These are phyloP conservation scores for Emmonsiellopsis sp. DNA, from an alignment of 2,329 filamentous ascomycete species.

Conservation along the genomic window DNA sequence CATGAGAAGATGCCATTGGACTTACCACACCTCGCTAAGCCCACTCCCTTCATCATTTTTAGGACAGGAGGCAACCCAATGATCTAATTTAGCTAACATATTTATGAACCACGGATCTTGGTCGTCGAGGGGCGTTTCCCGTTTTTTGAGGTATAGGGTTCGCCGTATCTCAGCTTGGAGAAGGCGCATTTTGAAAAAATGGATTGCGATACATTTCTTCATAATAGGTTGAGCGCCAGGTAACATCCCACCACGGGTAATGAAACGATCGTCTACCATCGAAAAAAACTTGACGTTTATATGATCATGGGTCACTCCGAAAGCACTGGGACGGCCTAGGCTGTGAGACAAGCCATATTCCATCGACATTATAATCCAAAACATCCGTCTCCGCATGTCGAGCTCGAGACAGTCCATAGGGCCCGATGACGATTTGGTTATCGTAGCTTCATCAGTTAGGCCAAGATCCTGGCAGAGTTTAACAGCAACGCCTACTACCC, in stretches of 20 bases:
- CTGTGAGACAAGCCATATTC: conserved; percentile 81
- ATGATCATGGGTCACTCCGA: conserved; percentile 71
- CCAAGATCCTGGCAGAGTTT: conserved; percentile 84
- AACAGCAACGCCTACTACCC: conserved; percentile 79
- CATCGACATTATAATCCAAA: conserved; percentile 83
- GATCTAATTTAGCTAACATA: conserved; percentile 68
- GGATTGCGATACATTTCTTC: conserved; percentile 81
- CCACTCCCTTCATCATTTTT: conserved; percentile 58
- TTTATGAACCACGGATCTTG: conserved; percentile 76
- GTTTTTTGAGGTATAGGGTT: conserved; percentile 76
- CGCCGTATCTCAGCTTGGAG: conserved; percentile 81
- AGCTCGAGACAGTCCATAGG: conserved; percentile 63
- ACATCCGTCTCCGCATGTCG: conserved; percentile 80
- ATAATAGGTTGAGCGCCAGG: conserved; percentile 61
- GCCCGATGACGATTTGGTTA: conserved; percentile 54
- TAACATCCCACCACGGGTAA: conserved; percentile 66
- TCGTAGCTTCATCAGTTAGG: conserved; percentile 80
- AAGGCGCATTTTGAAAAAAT: conserved; percentile 86
- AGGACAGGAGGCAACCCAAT: conserved; percentile 72
- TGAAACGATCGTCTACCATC: conserved; percentile 71
- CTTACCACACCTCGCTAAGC: conserved; percentile 74
- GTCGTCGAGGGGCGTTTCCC: conserved; percentile 65
- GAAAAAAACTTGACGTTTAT: conserved; percentile 82
- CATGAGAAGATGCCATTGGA: conserved; percentile 6
- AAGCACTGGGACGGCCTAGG: conserved; percentile 77